Evolutionary conservation across 2,329 filamentous ascomycete genomes (phyloP).

Genomic region (Cladophialophora carrionii): DNA sequence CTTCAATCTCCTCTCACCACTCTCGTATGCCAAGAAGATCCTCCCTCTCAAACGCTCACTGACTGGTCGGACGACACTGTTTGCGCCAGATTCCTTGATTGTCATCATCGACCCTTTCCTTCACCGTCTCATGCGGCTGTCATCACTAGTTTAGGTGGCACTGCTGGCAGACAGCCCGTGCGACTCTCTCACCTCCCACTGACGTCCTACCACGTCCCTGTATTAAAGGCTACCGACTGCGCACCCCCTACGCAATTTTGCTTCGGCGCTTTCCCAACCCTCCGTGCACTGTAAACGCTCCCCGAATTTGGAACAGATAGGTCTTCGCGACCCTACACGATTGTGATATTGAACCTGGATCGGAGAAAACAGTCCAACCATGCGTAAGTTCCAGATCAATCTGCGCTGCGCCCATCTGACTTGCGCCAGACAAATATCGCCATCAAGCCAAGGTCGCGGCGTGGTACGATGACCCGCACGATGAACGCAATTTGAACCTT

Average conservation of each 20-base stretch:
- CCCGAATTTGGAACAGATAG: neutral
- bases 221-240: neutral
- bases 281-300: neutral
- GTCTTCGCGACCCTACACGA: neutral
- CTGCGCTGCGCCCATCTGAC: neutral
- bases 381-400: slow-evolving; percentile 26
- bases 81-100: slow-evolving; percentile 17
- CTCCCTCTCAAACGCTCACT: neutral
- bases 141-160: neutral
- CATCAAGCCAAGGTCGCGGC: slow-evolving; percentile 35
- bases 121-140: slow-evolving; percentile 7
- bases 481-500: slow-evolving; percentile 21
- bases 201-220: slow-evolving; percentile 1
- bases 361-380: slow-evolving; percentile 5
- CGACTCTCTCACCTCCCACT: slow-evolving; percentile 5
- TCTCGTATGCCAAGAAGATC: slow-evolving; percentile 6
- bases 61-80: slow-evolving; percentile 5
- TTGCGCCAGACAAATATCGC: slow-evolving; percentile 33
- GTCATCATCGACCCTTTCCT: slow-evolving; percentile 7
- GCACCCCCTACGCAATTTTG: neutral
- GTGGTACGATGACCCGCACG: slow-evolving; percentile 35
- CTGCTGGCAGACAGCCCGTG: slow-evolving; percentile 9
- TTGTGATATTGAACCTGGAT: neutral
- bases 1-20: neutral
- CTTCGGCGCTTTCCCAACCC: neutral